phyloP scores from a whole-genome alignment of 768 basidiomycete genomes.

The Russula ochroleuca region DNA sequence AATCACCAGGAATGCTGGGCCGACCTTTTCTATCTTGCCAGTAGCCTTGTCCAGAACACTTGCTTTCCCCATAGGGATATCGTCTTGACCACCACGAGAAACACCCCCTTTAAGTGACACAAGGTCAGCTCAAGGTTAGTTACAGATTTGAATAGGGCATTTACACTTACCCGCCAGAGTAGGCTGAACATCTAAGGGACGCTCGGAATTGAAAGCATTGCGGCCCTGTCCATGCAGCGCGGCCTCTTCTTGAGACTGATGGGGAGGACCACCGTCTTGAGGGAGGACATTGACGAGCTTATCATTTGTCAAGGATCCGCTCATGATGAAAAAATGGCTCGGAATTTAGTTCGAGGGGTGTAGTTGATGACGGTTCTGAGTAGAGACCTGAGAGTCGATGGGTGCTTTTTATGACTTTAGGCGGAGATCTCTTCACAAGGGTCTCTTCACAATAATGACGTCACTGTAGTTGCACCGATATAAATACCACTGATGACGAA shows the following conservation, averaged over 20 bases:
- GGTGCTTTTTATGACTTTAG: not conserved
- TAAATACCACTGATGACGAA: not conserved
- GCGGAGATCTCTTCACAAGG: too few species aligned
- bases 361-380: not conserved
- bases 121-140: conserved; percentile 6
- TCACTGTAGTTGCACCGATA: not conserved
- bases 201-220: conserved; percentile 32
- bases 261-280: conserved; percentile 29
- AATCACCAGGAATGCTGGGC: not conserved
- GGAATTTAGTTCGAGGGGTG: not conserved
- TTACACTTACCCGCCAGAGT: conserved; percentile 33
- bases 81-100: conserved; percentile 35
- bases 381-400: not conserved
- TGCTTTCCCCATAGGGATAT: conserved; percentile 41
- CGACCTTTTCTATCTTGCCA: conserved; percentile 54
- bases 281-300: not conserved
- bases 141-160: conserved; percentile 1
- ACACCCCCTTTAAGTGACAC: conserved; percentile 35
- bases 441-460: conserved; percentile 1
- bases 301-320: not conserved
- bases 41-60: conserved; percentile 49
- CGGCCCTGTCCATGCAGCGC: conserved; percentile 1
- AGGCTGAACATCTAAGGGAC: conserved; percentile 40
- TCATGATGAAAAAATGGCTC: conserved; percentile 2
- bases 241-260: conserved; percentile 32